These are phyloP conservation scores for Simmondsia chinensis DNA, from an alignment of 148 eudicot genomes.

Conservation along the genomic window DNA sequence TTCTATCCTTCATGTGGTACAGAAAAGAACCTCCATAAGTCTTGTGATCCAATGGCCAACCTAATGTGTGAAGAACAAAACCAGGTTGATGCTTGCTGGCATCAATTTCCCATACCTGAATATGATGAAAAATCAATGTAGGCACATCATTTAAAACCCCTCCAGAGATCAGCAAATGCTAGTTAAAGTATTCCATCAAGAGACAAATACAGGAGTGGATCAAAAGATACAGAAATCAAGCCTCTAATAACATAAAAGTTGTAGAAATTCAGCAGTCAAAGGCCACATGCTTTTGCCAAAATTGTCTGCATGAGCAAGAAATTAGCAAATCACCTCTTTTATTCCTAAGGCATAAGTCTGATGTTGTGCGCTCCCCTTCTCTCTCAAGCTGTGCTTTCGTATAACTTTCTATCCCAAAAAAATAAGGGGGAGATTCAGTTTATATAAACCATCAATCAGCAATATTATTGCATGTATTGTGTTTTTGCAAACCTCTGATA, in stretches of 20 bases:
- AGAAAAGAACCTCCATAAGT: constrained; percentile 97
- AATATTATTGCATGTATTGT: not conserved
- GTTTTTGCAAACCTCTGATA: constrained; percentile 66
- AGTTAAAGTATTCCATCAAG: too few species aligned
- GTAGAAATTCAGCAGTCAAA: too few species aligned
- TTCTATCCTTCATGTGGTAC: constrained; percentile 90
- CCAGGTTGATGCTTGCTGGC: constrained; percentile 78
- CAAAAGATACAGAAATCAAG: too few species aligned
- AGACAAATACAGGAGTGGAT: too few species aligned
- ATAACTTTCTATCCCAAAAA: constrained; percentile 47
- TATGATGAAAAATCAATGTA: constrained; percentile 7
- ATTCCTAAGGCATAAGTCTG: constrained; percentile 93
- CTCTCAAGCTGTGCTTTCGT: constrained; percentile 57
- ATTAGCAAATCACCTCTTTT: constrained; percentile 56
- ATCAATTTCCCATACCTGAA: constrained; percentile 90
- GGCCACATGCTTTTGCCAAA: too few species aligned
- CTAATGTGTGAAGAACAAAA: constrained; percentile 75
- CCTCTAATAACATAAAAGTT: too few species aligned
- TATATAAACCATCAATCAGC: constrained; percentile 4
- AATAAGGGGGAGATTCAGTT: not conserved
- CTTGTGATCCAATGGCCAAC: constrained; percentile 87
- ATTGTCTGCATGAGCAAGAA: not conserved
- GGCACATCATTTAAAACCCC: too few species aligned
- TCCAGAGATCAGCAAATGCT: too few species aligned
- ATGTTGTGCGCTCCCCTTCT: constrained; percentile 77